A percentile compares a stretch with the other conserved stretches of the same genome.
Conservation (phyloP, 768 basidiomycete species). For the Hypholoma fasciculare region DNA sequence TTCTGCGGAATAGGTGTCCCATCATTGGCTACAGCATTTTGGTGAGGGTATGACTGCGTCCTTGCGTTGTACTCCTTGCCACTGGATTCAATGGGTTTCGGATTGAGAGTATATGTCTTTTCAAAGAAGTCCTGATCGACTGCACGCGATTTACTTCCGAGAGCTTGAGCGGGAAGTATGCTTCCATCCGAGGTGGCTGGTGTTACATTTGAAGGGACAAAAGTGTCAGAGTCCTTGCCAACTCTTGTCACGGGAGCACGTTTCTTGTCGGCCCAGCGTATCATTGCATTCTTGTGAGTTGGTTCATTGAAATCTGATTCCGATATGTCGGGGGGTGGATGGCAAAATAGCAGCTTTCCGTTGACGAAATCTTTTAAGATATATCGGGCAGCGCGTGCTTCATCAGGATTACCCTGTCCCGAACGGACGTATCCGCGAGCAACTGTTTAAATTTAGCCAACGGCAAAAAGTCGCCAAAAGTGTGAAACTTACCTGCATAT, state of each 20-base stretch:
- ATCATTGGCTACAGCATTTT: constrained; percentile 76
- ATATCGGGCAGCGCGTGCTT: constrained; percentile 89
- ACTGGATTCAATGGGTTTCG: constrained; percentile 64
- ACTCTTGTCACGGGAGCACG: constrained; percentile 87
- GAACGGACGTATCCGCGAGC: constrained; percentile 90
- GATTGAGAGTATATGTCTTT: constrained; percentile 45
- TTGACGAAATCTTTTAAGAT: constrained; percentile 97
- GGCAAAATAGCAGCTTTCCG: constrained; percentile 88
- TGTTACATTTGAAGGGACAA: constrained; percentile 47
- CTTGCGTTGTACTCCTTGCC: constrained; percentile 61
- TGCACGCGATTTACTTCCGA: constrained; percentile 58
- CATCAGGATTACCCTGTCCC: constrained; percentile 96
- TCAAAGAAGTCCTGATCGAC: constrained; percentile 87
- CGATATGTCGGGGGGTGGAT: constrained; percentile 75
- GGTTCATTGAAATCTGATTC: constrained; percentile 74
- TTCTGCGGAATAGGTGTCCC: constrained; percentile 59
- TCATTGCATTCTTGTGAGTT: constrained; percentile 61
- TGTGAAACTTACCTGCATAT: constrained; percentile 79
- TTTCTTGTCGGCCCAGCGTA: constrained; percentile 75
- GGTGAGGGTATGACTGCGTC: constrained; percentile 75
- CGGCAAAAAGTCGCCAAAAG: constrained; percentile 1
- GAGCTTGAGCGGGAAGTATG: constrained; percentile 28
- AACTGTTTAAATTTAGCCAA: constrained; percentile 52
- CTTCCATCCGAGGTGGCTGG: constrained; percentile 19
- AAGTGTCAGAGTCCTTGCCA: constrained; percentile 81